Evolutionary conservation across 1,284 basidiomycete species (phyloP).

Genomic region (Cryptococcus hybrid): DNA sequence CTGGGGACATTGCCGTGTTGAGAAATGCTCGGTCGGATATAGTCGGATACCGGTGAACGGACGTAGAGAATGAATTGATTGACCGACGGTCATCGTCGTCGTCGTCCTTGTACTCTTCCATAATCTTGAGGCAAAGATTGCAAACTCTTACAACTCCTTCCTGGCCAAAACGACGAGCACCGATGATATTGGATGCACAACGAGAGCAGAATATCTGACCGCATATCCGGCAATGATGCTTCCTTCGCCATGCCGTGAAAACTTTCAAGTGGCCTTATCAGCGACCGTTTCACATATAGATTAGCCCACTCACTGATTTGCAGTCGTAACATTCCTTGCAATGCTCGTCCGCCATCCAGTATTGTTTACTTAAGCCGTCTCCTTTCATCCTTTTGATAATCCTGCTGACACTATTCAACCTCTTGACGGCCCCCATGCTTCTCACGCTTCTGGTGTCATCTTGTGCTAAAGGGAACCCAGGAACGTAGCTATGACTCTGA

Average conservation of each 20-base stretch:
- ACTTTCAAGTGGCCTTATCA: slow-evolving; percentile 55
- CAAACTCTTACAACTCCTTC: slow-evolving; percentile 91
- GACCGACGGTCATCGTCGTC: slow-evolving; percentile 57
- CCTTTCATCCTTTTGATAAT: slow-evolving; percentile 79
- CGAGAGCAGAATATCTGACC: slow-evolving; percentile 89
- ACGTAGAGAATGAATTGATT: slow-evolving; percentile 39
- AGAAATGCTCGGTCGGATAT: slow-evolving; percentile 40
- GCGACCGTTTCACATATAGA: neutral
- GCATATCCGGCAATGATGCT: slow-evolving; percentile 93
- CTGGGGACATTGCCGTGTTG: slow-evolving; percentile 45
- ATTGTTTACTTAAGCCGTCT: slow-evolving; percentile 65
- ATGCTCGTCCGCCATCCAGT: slow-evolving; percentile 98
- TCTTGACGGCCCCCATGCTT: slow-evolving; percentile 54
- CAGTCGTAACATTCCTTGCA: slow-evolving; percentile 96
- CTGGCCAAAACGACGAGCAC: slow-evolving; percentile 88
- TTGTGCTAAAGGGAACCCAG: slow-evolving; percentile 44
- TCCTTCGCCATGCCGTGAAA: slow-evolving; percentile 88
- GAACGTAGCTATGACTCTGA: slow-evolving; percentile 42
- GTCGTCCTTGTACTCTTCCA: slow-evolving; percentile 73
- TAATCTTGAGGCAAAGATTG: slow-evolving; percentile 88
- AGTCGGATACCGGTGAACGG: slow-evolving; percentile 27
- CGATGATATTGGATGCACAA: slow-evolving; percentile 96
- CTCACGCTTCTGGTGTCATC: slow-evolving; percentile 47
- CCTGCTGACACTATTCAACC: slow-evolving; percentile 78
- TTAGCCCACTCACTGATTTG: slow-evolving; percentile 49